phyloP scores from a whole-genome alignment of 2,329 filamentous ascomycete species.

The Pseudogymnoascus sp. region DNA sequence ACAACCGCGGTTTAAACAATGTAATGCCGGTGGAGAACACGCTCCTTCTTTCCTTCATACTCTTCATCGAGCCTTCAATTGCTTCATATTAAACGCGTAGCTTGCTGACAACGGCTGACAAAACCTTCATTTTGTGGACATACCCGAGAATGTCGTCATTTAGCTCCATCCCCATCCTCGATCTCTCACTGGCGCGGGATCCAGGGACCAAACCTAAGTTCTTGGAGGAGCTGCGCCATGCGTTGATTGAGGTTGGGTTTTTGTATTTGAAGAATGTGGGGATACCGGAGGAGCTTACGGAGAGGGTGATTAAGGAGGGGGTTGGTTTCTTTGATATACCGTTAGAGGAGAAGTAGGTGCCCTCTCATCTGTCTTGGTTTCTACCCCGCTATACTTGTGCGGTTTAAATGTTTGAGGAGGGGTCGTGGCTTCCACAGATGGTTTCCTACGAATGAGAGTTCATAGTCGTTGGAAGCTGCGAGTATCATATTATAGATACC shows the following conservation, averaged over 20 bases:
- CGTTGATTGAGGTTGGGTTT: conserved; percentile 81
- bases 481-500: neutral
- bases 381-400: neutral
- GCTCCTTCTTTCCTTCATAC: conserved; percentile 2
- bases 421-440: neutral
- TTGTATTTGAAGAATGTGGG: conserved; percentile 77
- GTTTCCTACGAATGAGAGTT: neutral
- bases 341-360: conserved; percentile 60
- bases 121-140: neutral
- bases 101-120: neutral
- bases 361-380: conserved; percentile 6
- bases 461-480: neutral
- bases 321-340: conserved; percentile 72
- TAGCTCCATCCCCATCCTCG: conserved; percentile 68
- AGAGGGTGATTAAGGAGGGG: conserved; percentile 60
- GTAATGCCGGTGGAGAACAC: neutral
- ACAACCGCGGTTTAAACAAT: neutral
- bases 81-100: neutral
- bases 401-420: neutral
- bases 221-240: conserved; percentile 62
- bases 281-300: conserved; percentile 58
- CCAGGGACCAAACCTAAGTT: conserved; percentile 65
- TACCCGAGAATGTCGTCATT: conserved; percentile 49
- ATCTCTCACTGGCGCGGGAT: conserved; percentile 59
- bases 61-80: neutral